phyloP scores from a whole-genome alignment of 2,329 filamentous ascomycete species.

The Xylariaceae sp. region DNA sequence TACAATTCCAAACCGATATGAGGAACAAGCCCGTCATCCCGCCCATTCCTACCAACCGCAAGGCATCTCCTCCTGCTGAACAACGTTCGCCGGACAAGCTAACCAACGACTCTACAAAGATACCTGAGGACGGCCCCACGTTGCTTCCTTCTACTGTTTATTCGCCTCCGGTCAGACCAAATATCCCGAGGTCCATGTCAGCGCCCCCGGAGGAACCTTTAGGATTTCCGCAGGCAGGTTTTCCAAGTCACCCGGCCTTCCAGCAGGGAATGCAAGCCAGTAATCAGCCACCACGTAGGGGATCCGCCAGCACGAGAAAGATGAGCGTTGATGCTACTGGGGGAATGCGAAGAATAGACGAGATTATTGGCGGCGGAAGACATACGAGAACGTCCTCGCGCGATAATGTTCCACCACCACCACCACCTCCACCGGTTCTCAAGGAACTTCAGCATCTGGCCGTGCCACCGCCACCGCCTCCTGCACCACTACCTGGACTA shows the following conservation, averaged over 20 bases:
- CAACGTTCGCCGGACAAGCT: constrained; percentile 35
- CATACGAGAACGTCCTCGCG: constrained; percentile 45
- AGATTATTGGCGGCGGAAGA: constrained; percentile 37
- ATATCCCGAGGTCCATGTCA: constrained; percentile 59
- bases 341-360: constrained; percentile 46
- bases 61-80: constrained; percentile 40
- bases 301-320: constrained; percentile 35
- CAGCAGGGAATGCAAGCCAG: constrained; percentile 31
- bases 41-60: constrained; percentile 48
- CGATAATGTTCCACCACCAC: constrained; percentile 51
- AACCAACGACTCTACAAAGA: constrained; percentile 28
- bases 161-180: constrained; percentile 48
- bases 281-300: constrained; percentile 26
- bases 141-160: constrained; percentile 57
- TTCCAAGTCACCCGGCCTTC: constrained; percentile 41
- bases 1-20: constrained; percentile 62
- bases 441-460: constrained; percentile 62
- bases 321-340: constrained; percentile 37
- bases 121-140: constrained; percentile 33
- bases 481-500: constrained; percentile 49
- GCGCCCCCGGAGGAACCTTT: constrained; percentile 50
- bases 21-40: constrained; percentile 52
- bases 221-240: constrained; percentile 31
- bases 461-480: constrained; percentile 57
- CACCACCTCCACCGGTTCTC: constrained; percentile 49